These are phyloP conservation scores for Lipomyces japonicus DNA, from an alignment of 805 yeast genomes.

Conservation along the genomic window DNA sequence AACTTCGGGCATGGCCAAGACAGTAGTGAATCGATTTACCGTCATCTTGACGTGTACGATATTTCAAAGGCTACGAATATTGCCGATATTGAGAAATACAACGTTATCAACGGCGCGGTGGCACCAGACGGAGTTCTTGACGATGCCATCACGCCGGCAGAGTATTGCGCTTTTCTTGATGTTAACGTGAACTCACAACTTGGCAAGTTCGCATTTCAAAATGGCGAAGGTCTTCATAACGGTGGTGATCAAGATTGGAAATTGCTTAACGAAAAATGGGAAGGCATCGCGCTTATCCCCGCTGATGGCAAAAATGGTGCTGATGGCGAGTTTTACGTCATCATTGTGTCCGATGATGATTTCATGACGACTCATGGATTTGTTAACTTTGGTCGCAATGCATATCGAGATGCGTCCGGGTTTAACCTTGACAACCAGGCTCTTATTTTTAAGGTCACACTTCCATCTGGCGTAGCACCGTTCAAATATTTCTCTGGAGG, in stretches of 20 bases:
- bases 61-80: slow-evolving; percentile 22
- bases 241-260: slow-evolving; percentile 23
- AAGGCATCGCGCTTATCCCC: slow-evolving; percentile 21
- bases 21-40: slow-evolving; percentile 16
- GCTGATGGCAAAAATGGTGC: slow-evolving; percentile 23
- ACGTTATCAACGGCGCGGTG: slow-evolving; percentile 18
- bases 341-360: slow-evolving; percentile 22
- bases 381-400: slow-evolving; percentile 18
- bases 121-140: slow-evolving; percentile 22
- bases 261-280: slow-evolving; percentile 28
- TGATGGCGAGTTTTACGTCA: slow-evolving; percentile 17
- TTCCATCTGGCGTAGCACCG: slow-evolving; percentile 13
- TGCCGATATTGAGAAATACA: slow-evolving; percentile 10
- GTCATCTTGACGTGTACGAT: slow-evolving; percentile 19
- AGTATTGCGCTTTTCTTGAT: slow-evolving; percentile 22
- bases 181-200: slow-evolving; percentile 20
- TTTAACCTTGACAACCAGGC: slow-evolving; percentile 24
- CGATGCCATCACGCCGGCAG: slow-evolving; percentile 17
- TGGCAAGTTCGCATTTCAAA: slow-evolving; percentile 7
- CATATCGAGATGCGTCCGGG: slow-evolving; percentile 15
- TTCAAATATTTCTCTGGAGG: slow-evolving; percentile 17
- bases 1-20: slow-evolving; percentile 22
- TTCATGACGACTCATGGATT: slow-evolving; percentile 21
- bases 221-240: slow-evolving; percentile 20
- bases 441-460: slow-evolving; percentile 15